Evolutionary conservation across 164 flowering plant species (phyloP).

Genomic region (Nymphaea colorata): DNA sequence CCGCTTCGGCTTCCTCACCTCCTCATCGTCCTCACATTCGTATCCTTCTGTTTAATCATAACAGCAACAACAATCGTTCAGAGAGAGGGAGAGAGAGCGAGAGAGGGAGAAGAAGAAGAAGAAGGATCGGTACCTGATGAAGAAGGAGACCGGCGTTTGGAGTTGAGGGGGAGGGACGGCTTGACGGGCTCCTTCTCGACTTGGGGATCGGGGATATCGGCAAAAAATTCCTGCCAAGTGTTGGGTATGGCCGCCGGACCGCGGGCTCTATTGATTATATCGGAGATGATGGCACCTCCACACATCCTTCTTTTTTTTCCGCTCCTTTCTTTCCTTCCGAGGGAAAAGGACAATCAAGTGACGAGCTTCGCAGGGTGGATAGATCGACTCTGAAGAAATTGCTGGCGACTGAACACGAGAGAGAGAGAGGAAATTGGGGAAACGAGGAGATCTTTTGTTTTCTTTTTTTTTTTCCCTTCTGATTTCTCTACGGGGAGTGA

Average conservation of each 20-base stretch:
- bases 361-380: not conserved
- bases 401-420: not conserved
- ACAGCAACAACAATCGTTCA: not conserved
- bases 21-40: not conserved
- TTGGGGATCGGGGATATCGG: not conserved
- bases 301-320: not conserved
- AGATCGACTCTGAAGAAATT: too few species aligned
- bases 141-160: not conserved
- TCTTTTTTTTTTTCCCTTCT: too few species aligned
- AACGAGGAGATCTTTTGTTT: not conserved
- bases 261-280: not conserved
- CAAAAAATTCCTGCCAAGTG: not conserved
- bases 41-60: not conserved
- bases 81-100: not conserved
- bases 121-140: not conserved
- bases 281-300: not conserved
- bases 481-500: not conserved
- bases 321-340: not conserved
- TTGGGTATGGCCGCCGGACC: not conserved
- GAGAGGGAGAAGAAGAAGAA: not conserved
- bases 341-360: not conserved
- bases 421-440: not conserved
- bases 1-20: not conserved
- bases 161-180: not conserved
- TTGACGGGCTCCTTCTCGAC: not conserved